Percentiles rank a stretch among this genome's conserved stretches.
phyloP scores from a whole-genome alignment of 148 eudicot genomes.

The Beta vulgaris region DNA sequence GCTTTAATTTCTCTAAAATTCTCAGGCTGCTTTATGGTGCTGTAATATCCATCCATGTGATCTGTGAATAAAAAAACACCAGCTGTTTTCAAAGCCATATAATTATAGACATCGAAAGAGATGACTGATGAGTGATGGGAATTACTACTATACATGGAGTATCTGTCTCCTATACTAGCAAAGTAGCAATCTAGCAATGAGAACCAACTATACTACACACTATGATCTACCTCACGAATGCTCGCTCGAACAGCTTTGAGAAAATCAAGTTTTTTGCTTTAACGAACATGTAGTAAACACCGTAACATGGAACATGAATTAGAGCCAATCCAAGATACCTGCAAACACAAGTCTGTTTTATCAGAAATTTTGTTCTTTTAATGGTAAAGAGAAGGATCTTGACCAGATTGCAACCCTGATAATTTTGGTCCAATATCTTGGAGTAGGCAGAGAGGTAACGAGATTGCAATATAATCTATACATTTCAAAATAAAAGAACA shows the following conservation, averaged over 20 bases:
- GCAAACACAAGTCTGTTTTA: slow-evolving; percentile 1
- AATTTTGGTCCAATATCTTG: too few species aligned
- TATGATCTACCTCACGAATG: slow-evolving; percentile 68
- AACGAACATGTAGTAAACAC: slow-evolving; percentile 50
- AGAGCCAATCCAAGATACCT: slow-evolving; percentile 75
- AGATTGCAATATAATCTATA: too few species aligned
- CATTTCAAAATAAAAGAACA: too few species aligned
- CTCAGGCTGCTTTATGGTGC: slow-evolving; percentile 22
- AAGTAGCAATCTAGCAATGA: too few species aligned
- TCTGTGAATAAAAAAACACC: slow-evolving; percentile 22
- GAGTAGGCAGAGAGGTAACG: too few species aligned
- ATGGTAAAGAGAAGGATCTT: too few species aligned
- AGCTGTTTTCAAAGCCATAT: neutral
- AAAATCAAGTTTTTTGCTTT: slow-evolving; percentile 49
- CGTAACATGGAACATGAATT: slow-evolving; percentile 73
- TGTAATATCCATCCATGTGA: neutral
- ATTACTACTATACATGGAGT: too few species aligned
- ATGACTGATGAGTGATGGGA: neutral
- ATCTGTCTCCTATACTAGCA: too few species aligned
- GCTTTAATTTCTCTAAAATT: too few species aligned
- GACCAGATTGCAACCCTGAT: too few species aligned
- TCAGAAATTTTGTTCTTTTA: too few species aligned
- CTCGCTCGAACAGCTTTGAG: slow-evolving; percentile 51
- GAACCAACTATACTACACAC: neutral
- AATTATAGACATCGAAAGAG: neutral